A percentile compares a stretch with the other conserved stretches of the same genome.
Conservation (phyloP, 352 stramenopile genomes). For the Saprolegnia parasitica region DNA sequence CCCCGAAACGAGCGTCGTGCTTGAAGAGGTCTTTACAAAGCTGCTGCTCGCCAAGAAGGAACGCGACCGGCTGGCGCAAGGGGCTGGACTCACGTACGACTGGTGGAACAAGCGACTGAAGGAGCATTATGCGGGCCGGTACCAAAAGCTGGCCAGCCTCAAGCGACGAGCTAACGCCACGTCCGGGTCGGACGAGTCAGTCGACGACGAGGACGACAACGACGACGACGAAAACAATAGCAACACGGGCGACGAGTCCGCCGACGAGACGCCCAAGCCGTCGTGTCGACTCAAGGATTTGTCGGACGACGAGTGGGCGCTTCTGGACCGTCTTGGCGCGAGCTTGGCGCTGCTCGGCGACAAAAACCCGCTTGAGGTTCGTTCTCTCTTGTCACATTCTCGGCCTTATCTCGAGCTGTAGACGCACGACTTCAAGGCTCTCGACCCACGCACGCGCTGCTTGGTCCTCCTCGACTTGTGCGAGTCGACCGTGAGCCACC, state of each 20-base stretch:
- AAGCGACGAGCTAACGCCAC: slow-evolving; percentile 65
- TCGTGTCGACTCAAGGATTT: too few relatives aligned
- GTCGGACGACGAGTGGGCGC: slow-evolving; percentile 7
- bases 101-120: slow-evolving; percentile 86
- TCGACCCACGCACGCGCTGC: slow-evolving; percentile 44
- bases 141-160: slow-evolving; percentile 76
- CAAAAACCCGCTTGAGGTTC: slow-evolving; percentile 17
- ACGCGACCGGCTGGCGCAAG: slow-evolving; percentile 61
- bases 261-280: not conserved
- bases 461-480: slow-evolving; percentile 80
- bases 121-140: slow-evolving; percentile 76
- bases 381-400: not conserved
- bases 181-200: slow-evolving; percentile 49
- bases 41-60: slow-evolving; percentile 80
- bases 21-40: slow-evolving; percentile 85
- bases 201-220: slow-evolving; percentile 64
- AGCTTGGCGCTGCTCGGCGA: slow-evolving; percentile 11
- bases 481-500: slow-evolving; percentile 74
- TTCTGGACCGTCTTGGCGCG: not conserved
- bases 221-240: not conserved
- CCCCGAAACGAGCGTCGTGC: slow-evolving; percentile 56
- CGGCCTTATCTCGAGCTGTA: not conserved
- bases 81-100: slow-evolving; percentile 80
- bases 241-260: slow-evolving; percentile 52
- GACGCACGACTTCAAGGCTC: not conserved